Base-by-base conservation (phyloP, 768 basidiomycete genomes). In the Leccinum variicolor region DNA sequence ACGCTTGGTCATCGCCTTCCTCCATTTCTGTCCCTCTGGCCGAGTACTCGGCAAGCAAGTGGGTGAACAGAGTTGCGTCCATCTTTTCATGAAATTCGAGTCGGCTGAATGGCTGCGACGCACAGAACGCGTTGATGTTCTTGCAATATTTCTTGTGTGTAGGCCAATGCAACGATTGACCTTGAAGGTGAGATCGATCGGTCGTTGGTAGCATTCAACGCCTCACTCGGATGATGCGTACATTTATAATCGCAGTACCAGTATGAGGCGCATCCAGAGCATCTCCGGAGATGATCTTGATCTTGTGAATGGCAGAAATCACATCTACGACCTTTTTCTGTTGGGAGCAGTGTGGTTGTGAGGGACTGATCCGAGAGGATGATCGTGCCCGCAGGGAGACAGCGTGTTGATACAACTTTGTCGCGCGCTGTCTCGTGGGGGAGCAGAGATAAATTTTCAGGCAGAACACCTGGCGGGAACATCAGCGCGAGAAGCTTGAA, bases 241-340 rank as follows among this genome's bases (percentile, higher is more conserved):
- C 90, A 93, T 69, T 75, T 63, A 23, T 74, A 60, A 60, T 80
- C 78, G 63, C 90, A 93, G 65, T 93, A 93, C 81, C 83, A 90
- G 66, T 86, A 89, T 0, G 80, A 78, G 15, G 78, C 81, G 62
- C 90, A 92, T 13, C 84, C 83, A 4, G 82, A 78, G 61, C 90
- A 92, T 66, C 76, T 78, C 59, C 74, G 80, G 46, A 90, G 75
- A 33, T 58, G 65, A 13, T 62, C 59, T 17, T 52, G 55, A 57
- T 36, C 72, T 67, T 19, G 59, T 23, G 68, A 71, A 61, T 84
- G 80, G 64, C 89, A 92, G 26, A 71, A 66, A 66, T 92, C 89
- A 62, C 90, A 92, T 59, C 90, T 75, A 19, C 67, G 75, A 14
- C 85, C 80, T 62, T 90, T 89, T 70, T 86, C 82, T 11, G 69